Percentiles rank a stretch among this genome's conserved stretches.
These are phyloP conservation scores for Nitzschia sp. DNA, from an alignment of 108 stramenopile species.

Conservation along the genomic window DNA sequence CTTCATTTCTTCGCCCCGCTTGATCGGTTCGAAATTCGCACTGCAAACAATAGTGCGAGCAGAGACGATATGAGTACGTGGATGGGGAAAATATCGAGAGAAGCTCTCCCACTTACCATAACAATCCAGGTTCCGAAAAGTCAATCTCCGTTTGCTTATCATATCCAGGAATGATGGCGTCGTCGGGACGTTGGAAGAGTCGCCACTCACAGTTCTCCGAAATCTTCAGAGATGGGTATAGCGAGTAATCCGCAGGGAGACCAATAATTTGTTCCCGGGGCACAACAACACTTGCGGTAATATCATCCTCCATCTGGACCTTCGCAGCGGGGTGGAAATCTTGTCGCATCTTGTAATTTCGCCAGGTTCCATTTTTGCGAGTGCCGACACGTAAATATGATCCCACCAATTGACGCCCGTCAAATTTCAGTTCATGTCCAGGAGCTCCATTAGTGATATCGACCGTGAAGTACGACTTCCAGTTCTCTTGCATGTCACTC, in stretches of 20 bases:
- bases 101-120: conserved; percentile 30
- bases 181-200: conserved; percentile 60
- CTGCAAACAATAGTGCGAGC: conserved; percentile 12
- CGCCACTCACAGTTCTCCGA: conserved; percentile 59
- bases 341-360: conserved; percentile 53
- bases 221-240: conserved; percentile 49
- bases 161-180: conserved; percentile 55
- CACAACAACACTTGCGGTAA: conserved; percentile 58
- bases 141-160: conserved; percentile 61
- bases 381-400: conserved; percentile 54
- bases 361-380: conserved; percentile 40
- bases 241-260: conserved; percentile 41
- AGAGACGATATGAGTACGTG: too few species aligned
- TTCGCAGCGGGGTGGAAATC: conserved; percentile 56
- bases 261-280: conserved; percentile 48
- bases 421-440: conserved; percentile 58
- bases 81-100: too few species aligned
- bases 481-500: conserved; percentile 45
- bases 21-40: conserved; percentile 56
- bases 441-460: conserved; percentile 53
- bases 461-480: conserved; percentile 47
- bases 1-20: conserved; percentile 48
- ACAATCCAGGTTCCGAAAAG: conserved; percentile 39
- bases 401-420: conserved; percentile 47
- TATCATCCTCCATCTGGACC: conserved; percentile 69